phyloP scores from a whole-genome alignment of 2,329 filamentous ascomycete genomes.

The Cyphellophora attinorum region DNA sequence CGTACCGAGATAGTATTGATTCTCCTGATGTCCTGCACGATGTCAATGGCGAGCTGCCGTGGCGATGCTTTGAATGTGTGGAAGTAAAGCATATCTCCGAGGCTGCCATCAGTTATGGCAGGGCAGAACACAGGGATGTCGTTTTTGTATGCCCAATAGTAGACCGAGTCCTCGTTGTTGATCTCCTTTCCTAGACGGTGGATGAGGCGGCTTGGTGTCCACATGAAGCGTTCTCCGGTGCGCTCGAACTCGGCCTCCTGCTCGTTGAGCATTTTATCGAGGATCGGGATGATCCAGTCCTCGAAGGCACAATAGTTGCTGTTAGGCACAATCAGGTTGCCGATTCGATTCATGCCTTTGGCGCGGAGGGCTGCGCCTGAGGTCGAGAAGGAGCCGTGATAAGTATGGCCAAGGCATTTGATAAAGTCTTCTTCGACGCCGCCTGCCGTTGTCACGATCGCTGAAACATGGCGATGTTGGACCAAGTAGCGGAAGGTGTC shows the following conservation, averaged over 20 bases:
- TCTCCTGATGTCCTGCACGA: slow-evolving; percentile 83
- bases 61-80: slow-evolving; percentile 90
- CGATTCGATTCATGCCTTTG: slow-evolving; percentile 88
- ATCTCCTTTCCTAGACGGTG: slow-evolving; percentile 86
- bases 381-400: slow-evolving; percentile 76
- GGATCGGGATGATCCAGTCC: slow-evolving; percentile 91
- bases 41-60: slow-evolving; percentile 71
- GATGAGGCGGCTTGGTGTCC: slow-evolving; percentile 92
- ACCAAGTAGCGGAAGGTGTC: slow-evolving; percentile 89
- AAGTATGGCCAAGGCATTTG: slow-evolving; percentile 92
- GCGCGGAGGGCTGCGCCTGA: slow-evolving; percentile 67
- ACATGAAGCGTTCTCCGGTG: slow-evolving; percentile 61
- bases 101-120: slow-evolving; percentile 83
- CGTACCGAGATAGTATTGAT: slow-evolving; percentile 88
- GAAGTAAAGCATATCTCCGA: slow-evolving; percentile 98
- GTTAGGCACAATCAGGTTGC: slow-evolving; percentile 91
- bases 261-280: slow-evolving; percentile 89
- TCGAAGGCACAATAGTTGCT: slow-evolving; percentile 97
- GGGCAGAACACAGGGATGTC: slow-evolving; percentile 96
- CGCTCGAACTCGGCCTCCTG: slow-evolving; percentile 70
- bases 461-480: slow-evolving; percentile 83
- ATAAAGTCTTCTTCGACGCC: slow-evolving; percentile 97
- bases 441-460: slow-evolving; percentile 89
- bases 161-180: slow-evolving; percentile 81
- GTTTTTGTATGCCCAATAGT: slow-evolving; percentile 97